These are phyloP conservation scores for Pleomassaria siparia DNA, from an alignment of 2,329 filamentous ascomycete genomes.

Conservation along the genomic window DNA sequence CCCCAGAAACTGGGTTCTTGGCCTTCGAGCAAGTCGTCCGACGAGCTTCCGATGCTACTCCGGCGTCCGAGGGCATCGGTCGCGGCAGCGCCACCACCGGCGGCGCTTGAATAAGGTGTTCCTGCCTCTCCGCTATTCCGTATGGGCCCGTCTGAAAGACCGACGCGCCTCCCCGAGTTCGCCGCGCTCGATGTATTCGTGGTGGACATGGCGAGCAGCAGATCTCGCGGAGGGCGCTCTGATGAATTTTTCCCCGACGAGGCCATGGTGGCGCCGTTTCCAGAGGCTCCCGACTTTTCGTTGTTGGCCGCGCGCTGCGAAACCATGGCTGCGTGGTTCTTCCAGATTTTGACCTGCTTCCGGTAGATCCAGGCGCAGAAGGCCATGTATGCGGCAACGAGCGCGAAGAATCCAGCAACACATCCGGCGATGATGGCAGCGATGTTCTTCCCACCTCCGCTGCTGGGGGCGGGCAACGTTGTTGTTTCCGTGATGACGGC, in stretches of 20 bases:
- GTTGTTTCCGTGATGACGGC: slow-evolving; percentile 44
- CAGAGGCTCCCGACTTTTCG: slow-evolving; percentile 29
- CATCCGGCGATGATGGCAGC: slow-evolving; percentile 61
- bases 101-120: slow-evolving; percentile 7
- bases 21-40: slow-evolving; percentile 61
- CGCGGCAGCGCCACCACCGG: slow-evolving; percentile 14
- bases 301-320: slow-evolving; percentile 57
- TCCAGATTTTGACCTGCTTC: slow-evolving; percentile 69
- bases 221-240: slow-evolving; percentile 21
- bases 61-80: slow-evolving; percentile 33
- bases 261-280: slow-evolving; percentile 20
- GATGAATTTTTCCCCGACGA: slow-evolving; percentile 25
- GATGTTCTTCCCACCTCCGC: slow-evolving; percentile 47
- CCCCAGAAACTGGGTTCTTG: slow-evolving; percentile 72
- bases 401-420: slow-evolving; percentile 65
- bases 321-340: slow-evolving; percentile 66
- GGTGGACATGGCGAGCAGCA: slow-evolving; percentile 5
- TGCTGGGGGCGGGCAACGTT: slow-evolving; percentile 22
- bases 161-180: slow-evolving; percentile 10
- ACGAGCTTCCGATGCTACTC: slow-evolving; percentile 51
- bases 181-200: slow-evolving; percentile 17
- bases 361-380: slow-evolving; percentile 75
- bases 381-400: slow-evolving; percentile 65
- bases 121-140: slow-evolving; percentile 12
- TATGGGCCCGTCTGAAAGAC: slow-evolving; percentile 13